phyloP scores from a whole-genome alignment of 306 rosid species.

The Cicer cuneatum region DNA sequence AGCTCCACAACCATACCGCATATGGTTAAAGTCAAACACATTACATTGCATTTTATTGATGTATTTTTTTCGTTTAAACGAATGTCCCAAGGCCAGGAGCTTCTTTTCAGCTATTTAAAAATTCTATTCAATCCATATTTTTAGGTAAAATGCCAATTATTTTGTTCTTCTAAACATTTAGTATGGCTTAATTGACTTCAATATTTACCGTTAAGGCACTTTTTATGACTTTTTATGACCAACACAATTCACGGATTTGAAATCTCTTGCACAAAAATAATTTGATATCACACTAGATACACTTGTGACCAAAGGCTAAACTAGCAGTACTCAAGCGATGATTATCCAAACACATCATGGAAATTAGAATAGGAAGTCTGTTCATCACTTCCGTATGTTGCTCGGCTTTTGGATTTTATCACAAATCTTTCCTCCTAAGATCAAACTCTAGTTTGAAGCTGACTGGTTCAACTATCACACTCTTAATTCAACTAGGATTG shows the following conservation, averaged over 20 bases:
- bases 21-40: no score
- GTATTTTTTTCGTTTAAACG: no score
- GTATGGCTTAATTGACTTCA: background rate
- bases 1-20: no score
- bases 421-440: background rate
- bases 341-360: background rate
- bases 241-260: background rate
- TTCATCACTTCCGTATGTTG: background rate
- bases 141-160: no score
- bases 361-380: background rate
- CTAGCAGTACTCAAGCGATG: background rate
- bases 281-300: background rate
- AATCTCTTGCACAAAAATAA: background rate
- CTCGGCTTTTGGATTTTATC: background rate
- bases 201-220: background rate
- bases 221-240: background rate
- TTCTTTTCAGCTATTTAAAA: no score
- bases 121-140: no score
- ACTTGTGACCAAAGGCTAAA: conserved; percentile 1
- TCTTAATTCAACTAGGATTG: background rate
- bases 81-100: no score
- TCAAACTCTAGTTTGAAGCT: conserved; percentile 2
- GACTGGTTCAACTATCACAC: background rate
- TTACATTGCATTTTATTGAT: no score
- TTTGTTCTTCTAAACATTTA: background rate